Evolutionary conservation across 1,284 basidiomycete genomes (phyloP).

Genomic region (Macrocystidia cucumis): DNA sequence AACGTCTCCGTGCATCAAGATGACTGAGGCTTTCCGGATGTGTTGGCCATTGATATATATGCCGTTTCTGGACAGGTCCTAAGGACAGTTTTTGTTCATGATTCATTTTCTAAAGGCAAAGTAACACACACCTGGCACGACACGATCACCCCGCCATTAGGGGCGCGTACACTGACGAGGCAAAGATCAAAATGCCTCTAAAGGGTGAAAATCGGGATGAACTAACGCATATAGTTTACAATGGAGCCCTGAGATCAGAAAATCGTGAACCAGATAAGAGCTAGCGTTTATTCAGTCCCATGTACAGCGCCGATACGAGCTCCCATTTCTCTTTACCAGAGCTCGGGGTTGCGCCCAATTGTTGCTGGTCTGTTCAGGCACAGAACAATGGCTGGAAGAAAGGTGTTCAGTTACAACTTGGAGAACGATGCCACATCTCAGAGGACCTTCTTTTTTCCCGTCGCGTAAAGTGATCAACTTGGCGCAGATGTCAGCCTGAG

Average conservation of each 20-base stretch:
- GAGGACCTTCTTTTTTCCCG: constrained; percentile 53
- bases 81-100: constrained; percentile 1
- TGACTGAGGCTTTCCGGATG: constrained; percentile 53
- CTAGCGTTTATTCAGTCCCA: no score
- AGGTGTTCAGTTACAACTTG: neutral
- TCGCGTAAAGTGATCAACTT: constrained; percentile 52
- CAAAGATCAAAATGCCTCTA: constrained; percentile 3
- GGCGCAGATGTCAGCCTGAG: constrained; percentile 66
- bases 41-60: constrained; percentile 62
- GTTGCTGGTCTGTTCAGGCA: constrained; percentile 53
- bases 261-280: constrained; percentile 36
- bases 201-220: constrained; percentile 3
- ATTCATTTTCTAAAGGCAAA: neutral
- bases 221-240: constrained; percentile 74
- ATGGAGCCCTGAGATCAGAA: constrained; percentile 57
- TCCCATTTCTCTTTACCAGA: constrained; percentile 42
- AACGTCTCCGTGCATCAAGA: constrained; percentile 69
- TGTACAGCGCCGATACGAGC: no score
- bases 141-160: constrained; percentile 62
- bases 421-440: neutral
- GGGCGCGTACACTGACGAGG: constrained; percentile 51
- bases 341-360: constrained; percentile 56
- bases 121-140: constrained; percentile 55
- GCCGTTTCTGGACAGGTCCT: constrained; percentile 80
- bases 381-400: constrained; percentile 40